Conservation (phyloP, 495 filamentous ascomycete species). For the Neurospora sp. region DNA sequence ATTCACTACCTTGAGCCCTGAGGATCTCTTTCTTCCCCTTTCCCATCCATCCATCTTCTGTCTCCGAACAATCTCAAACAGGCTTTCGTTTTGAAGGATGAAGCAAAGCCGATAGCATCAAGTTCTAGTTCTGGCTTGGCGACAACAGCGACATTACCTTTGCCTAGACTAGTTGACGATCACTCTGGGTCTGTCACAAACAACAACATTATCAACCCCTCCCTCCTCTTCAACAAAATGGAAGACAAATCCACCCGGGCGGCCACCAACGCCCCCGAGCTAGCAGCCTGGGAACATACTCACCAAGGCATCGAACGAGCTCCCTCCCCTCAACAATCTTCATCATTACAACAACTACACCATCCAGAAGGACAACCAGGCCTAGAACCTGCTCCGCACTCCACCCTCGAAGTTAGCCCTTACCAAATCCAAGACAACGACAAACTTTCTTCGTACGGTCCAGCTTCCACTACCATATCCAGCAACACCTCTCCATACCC, state of each 20-base stretch:
- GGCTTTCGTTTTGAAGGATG: background rate
- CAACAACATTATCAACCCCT: background rate
- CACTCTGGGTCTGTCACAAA: background rate
- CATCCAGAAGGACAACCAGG: background rate
- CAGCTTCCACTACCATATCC: background rate
- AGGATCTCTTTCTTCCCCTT: background rate
- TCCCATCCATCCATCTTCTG: background rate
- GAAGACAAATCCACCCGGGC: background rate
- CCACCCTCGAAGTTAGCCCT: background rate
- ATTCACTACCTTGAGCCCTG: background rate
- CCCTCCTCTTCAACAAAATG: background rate
- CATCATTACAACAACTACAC: background rate
- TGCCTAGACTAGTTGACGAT: background rate
- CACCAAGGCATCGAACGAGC: background rate
- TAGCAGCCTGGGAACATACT: background rate
- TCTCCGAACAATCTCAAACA: background rate
- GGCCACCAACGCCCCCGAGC: background rate
- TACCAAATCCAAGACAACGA: background rate
- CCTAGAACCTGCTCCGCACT: background rate
- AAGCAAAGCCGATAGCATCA: background rate
- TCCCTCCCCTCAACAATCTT: background rate
- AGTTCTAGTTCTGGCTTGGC: background rate
- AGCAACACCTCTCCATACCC: background rate
- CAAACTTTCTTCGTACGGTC: background rate
- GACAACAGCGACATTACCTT: background rate